Conservation (phyloP, 305 asterid species). For the Ajuga reptans region DNA sequence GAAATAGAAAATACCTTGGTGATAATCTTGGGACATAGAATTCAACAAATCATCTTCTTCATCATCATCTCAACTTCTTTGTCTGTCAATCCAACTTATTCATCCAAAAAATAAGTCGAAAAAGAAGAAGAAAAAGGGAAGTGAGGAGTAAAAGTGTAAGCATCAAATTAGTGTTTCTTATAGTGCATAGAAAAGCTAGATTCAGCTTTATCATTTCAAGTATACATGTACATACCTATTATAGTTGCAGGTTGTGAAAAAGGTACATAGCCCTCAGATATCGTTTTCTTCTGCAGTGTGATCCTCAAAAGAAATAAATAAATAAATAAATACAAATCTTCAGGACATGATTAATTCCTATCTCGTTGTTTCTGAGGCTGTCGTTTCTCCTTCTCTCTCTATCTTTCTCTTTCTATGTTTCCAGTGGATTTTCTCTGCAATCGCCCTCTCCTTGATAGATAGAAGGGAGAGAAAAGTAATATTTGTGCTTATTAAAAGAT, state of each 20-base stretch:
- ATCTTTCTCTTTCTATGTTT: slow-evolving; percentile 35
- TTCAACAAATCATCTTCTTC: no score
- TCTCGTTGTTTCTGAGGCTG: slow-evolving; percentile 32
- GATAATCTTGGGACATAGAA: slow-evolving; percentile 88
- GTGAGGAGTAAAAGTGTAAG: slow-evolving; percentile 47
- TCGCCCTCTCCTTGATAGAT: not conserved
- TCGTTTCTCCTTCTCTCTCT: slow-evolving; percentile 33
- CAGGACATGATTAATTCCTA: not conserved
- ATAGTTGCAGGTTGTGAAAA: slow-evolving; percentile 61
- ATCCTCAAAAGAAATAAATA: slow-evolving; percentile 22
- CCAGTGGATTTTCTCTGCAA: slow-evolving; percentile 34
- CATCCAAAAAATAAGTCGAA: no score
- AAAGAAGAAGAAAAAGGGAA: slow-evolving; percentile 31
- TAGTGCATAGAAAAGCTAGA: slow-evolving; percentile 3
- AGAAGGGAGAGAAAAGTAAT: not conserved
- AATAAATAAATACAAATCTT: slow-evolving; percentile 15
- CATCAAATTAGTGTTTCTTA: slow-evolving; percentile 30
- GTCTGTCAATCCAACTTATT: no score
- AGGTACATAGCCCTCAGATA: slow-evolving; percentile 51
- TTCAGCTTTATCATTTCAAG: slow-evolving; percentile 41
- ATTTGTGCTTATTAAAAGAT: not conserved
- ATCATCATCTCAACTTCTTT: no score
- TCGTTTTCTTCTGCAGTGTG: slow-evolving; percentile 79
- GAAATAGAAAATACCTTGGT: slow-evolving; percentile 56
- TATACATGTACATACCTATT: slow-evolving; percentile 48